Conservation (phyloP, 2,329 filamentous ascomycete genomes). For the Epichloe festucae region DNA sequence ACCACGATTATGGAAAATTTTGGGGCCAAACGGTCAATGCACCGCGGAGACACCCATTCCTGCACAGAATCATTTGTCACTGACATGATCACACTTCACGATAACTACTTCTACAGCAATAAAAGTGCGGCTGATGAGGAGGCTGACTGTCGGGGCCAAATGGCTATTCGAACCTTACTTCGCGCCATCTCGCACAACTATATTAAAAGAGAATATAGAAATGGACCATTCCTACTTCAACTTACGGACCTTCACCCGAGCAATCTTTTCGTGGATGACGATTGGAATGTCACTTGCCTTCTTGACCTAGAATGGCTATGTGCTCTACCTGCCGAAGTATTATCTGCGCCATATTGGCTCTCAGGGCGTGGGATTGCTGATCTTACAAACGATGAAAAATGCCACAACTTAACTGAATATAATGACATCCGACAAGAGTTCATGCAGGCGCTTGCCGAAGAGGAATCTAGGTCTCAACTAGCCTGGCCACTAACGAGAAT, state of each 20-base stretch:
- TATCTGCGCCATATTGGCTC: conserved; percentile 12
- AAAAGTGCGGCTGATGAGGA: conserved; percentile 11
- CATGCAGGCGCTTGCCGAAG: conserved; percentile 8
- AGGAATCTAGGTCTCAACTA: conserved; percentile 6
- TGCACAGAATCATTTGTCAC: conserved; percentile 15
- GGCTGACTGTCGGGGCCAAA: conserved; percentile 16
- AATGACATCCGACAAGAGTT: conserved; percentile 9
- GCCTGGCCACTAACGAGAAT: background rate
- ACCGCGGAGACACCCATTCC: conserved; percentile 16
- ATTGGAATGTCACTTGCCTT: conserved; percentile 21
- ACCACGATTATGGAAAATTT: conserved; percentile 20
- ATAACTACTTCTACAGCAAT: conserved; percentile 13
- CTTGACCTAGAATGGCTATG: conserved; percentile 25
- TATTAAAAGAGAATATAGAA: conserved; percentile 10
- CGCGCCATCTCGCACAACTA: conserved; percentile 13
- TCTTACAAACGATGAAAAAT: conserved; percentile 1
- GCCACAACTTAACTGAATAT: conserved; percentile 7
- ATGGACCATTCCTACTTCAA: conserved; percentile 17
- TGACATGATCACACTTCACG: conserved; percentile 14
- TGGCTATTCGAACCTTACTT: conserved; percentile 14
- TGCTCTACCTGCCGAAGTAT: conserved; percentile 11
- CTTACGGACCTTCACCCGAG: conserved; percentile 20
- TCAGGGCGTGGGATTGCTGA: conserved; percentile 9
- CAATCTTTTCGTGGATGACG: conserved; percentile 23
- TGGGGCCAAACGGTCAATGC: conserved; percentile 17